Evolutionary conservation across 1,139 yeast genomes (phyloP).

Genomic region (Nadsonia commutata): DNA sequence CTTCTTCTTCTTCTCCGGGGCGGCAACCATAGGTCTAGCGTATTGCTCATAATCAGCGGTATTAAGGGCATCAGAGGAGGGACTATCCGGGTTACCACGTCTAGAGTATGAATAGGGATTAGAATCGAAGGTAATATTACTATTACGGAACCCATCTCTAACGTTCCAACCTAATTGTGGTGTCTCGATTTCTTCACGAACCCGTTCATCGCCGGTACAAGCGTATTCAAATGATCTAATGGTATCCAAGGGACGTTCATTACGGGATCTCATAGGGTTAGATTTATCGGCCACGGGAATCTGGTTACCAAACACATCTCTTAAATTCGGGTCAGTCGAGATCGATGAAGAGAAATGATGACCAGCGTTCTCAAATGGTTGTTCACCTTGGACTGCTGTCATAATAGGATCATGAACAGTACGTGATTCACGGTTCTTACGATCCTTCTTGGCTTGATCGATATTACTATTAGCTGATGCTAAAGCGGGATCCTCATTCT

Average conservation of each 20-base stretch:
- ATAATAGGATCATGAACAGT: slow-evolving; percentile 84
- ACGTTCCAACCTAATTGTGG: slow-evolving; percentile 66
- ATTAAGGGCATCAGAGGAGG: slow-evolving; percentile 24
- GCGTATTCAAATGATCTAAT: slow-evolving; percentile 85
- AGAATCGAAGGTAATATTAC: slow-evolving; percentile 22
- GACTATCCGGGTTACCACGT: slow-evolving; percentile 44
- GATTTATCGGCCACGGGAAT: slow-evolving; percentile 69
- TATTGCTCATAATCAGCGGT: slow-evolving; percentile 6
- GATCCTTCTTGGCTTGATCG: neutral
- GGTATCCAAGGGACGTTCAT: slow-evolving; percentile 92
- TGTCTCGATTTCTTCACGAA: slow-evolving; percentile 69
- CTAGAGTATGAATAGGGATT: slow-evolving; percentile 27
- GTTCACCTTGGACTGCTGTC: slow-evolving; percentile 83
- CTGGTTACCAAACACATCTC: slow-evolving; percentile 73
- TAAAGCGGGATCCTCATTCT: neutral
- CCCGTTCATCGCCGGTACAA: slow-evolving; percentile 68
- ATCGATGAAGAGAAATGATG: slow-evolving; percentile 19
- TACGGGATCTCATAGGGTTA: slow-evolving; percentile 81
- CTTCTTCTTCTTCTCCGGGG: slow-evolving; percentile 44
- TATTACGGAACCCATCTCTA: slow-evolving; percentile 37
- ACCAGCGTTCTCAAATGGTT: slow-evolving; percentile 76
- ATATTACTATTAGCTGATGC: neutral
- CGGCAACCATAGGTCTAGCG: slow-evolving; percentile 11
- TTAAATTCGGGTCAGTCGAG: slow-evolving; percentile 30
- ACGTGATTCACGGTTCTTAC: slow-evolving; percentile 11